These are phyloP conservation scores for Apocynum venetum DNA, from an alignment of 257 asterid species.

Conservation along the genomic window DNA sequence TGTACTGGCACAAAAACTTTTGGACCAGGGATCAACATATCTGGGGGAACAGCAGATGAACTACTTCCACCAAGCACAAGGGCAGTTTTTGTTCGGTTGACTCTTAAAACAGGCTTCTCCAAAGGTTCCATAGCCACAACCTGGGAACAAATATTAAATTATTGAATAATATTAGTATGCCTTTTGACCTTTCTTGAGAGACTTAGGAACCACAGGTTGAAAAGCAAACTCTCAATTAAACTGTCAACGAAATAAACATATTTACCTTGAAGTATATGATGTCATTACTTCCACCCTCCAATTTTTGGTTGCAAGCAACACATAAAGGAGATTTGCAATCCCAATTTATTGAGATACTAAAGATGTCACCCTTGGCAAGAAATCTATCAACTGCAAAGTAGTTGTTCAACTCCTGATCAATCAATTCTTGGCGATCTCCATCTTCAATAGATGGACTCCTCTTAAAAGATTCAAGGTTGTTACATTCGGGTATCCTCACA, in stretches of 20 bases:
- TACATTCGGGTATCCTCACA: constrained; percentile 90
- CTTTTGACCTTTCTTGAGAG: not conserved
- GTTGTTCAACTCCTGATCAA: constrained; percentile 65
- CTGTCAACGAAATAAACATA: not conserved
- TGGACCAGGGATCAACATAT: constrained; percentile 46
- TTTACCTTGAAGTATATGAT: constrained; percentile 74
- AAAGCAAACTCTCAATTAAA: not conserved
- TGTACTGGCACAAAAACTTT: constrained; percentile 55
- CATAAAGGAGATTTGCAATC: constrained; percentile 81
- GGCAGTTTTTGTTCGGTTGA: constrained; percentile 73
- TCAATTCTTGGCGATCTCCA: constrained; percentile 77
- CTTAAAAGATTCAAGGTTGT: constrained; percentile 64
- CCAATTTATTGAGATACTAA: constrained; percentile 65
- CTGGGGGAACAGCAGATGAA: constrained; percentile 79
- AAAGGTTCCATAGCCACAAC: constrained; percentile 86
- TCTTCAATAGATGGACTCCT: constrained; percentile 55
- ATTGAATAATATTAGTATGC: not conserved
- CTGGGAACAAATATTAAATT: constrained; percentile 31
- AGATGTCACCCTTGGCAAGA: constrained; percentile 78
- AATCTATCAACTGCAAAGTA: constrained; percentile 79
- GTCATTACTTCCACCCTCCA: constrained; percentile 39
- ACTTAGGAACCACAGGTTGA: not conserved
- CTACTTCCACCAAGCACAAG: constrained; percentile 89
- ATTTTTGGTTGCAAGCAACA: constrained; percentile 61
- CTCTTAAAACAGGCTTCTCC: constrained; percentile 66